Percentiles rank a stretch among this genome's conserved stretches.
Evolutionary conservation across 2,329 filamentous ascomycete genomes (phyloP).

Genomic region (Aspergillus phoenicis): DNA sequence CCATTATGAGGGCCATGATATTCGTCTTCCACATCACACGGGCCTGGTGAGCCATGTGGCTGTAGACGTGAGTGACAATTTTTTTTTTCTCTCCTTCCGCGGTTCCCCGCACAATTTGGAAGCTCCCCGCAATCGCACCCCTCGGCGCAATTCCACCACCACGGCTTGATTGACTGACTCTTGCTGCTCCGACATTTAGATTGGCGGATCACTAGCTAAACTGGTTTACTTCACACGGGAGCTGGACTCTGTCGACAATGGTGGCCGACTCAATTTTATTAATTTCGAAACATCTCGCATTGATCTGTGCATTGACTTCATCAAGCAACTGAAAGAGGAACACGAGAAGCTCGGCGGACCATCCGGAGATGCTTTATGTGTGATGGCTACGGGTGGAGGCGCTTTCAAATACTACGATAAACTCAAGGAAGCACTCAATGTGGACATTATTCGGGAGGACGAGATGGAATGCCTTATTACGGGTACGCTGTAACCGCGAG

Average conservation of each 20-base stretch:
- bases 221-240: conserved; percentile 97
- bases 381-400: conserved; percentile 95
- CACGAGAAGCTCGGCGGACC: conserved; percentile 76
- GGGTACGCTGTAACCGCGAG: conserved; percentile 54
- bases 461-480: conserved; percentile 99
- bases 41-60: conserved; percentile 95
- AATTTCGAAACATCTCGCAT: conserved; percentile 96
- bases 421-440: conserved; percentile 78
- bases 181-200: conserved; percentile 56
- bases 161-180: conserved; percentile 12
- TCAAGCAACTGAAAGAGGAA: conserved; percentile 80
- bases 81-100: conserved; percentile 22
- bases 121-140: conserved; percentile 33
- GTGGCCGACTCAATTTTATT: conserved; percentile 90
- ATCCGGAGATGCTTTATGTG: conserved; percentile 69
- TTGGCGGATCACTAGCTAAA: conserved; percentile 93
- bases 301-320: conserved; percentile 89
- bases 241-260: conserved; percentile 73
- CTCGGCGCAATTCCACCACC: conserved; percentile 13
- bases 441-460: conserved; percentile 88
- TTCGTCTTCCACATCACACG: conserved; percentile 93
- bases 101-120: conserved; percentile 34
- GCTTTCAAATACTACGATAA: conserved; percentile 96
- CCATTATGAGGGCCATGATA: conserved; percentile 82
- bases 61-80: conserved; percentile 71